Base-by-base conservation (phyloP, 257 asterid genomes). In the Prunella vulgaris region DNA sequence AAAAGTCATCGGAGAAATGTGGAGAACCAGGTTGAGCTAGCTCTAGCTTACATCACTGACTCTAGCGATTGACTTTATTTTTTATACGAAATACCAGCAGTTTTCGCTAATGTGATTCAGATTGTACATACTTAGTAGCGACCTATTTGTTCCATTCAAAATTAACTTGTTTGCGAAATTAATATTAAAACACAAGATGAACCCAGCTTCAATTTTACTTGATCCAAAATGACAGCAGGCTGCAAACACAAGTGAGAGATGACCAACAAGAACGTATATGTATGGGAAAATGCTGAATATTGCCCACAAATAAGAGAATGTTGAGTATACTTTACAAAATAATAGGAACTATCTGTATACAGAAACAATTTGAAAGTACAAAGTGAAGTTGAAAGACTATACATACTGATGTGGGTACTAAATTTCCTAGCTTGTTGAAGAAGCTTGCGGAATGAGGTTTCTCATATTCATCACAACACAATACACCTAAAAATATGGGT, bases 1-100 rank as follows among this genome's bases (percentile, higher is more conserved):
- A 77, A 71, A 80, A 70, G 96, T 89, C 7, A 44, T 87, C 1
- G 95, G 87, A 54, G 90, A 89, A 69, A 79, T 69, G 85, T 89
- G 96, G 94, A 87, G 96, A 76, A 87, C 94, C 71, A 84, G 83
- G 66, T 69, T 88, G 79, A 69, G 49, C 51, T 48, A 77, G 77
- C 5, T 10, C 1, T 7, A n/a, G 2, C 38, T 33, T 1, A 33
- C 6, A 33, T 5, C 8, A 1, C 6, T 1, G 8, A 33, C 38
- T 33, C 8, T 1, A 1, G 0, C 7, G 9, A 1, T 33, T n/a
- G n/a, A n/a, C 3, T 38, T 10, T 10, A 9, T 38, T 38, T 38
- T 38, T 38, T 38, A 38, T 38, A 38, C 2, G 46, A 38, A 38
- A 38, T 38, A 25, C 28, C 3, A 38, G 14, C 46, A 38, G n/a